Conservation (phyloP, 768 basidiomycete species). For the Pleurotus sapidus region DNA sequence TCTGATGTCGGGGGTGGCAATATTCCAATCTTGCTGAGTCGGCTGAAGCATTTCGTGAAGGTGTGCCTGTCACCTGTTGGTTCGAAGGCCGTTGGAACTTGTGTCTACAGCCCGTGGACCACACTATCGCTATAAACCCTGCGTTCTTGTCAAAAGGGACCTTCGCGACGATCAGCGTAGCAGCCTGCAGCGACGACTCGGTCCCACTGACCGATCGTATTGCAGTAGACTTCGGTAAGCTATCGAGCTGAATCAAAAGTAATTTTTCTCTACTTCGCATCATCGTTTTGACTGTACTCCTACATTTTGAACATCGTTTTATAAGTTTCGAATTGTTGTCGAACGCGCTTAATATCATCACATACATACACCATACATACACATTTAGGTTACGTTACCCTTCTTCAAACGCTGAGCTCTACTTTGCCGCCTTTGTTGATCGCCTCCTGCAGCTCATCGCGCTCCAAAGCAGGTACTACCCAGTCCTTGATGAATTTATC, state of each 20-base stretch:
- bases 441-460: constrained; percentile 50
- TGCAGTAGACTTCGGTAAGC: not conserved
- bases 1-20: constrained; percentile 38
- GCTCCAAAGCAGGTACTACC: constrained; percentile 80
- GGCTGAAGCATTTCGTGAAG: constrained; percentile 88
- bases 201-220: not conserved
- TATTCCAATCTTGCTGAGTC: constrained; percentile 83
- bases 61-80: constrained; percentile 45
- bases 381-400: no score
- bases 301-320: no score
- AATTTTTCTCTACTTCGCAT: no score
- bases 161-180: constrained; percentile 46
- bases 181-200: constrained; percentile 10
- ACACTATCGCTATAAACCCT: constrained; percentile 82
- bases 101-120: constrained; percentile 63
- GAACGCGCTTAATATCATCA: no score
- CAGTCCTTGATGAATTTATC: constrained; percentile 83
- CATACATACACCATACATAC: no score
- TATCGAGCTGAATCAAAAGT: not conserved
- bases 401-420: constrained; percentile 56
- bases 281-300: no score
- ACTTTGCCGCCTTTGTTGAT: constrained; percentile 52
- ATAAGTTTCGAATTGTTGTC: no score
- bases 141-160: constrained; percentile 65
- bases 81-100: not conserved